Percentiles rank a stretch among this genome's conserved stretches.
phyloP scores from a whole-genome alignment of 768 basidiomycete species.

The Udeniomyces megalosporus region DNA sequence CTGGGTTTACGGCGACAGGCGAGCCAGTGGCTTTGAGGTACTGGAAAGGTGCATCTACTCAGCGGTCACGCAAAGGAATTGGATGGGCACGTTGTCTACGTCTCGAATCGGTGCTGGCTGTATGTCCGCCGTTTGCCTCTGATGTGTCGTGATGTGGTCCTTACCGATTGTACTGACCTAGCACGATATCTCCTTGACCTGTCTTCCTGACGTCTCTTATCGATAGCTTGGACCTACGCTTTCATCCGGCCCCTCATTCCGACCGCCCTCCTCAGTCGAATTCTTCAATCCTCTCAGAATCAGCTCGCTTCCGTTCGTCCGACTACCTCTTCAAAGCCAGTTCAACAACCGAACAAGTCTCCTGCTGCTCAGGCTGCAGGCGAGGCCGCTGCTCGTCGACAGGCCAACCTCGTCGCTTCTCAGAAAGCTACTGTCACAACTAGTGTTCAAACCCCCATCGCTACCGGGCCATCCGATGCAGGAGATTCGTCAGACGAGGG shows the following conservation, averaged over 20 bases:
- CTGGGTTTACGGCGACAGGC: constrained; percentile 2
- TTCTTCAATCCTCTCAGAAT: background rate
- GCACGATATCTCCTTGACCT: background rate
- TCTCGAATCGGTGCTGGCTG: constrained; percentile 4
- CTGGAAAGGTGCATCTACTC: background rate
- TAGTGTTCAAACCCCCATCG: too few relatives aligned
- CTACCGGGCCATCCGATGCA: too few relatives aligned
- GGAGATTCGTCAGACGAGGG: too few relatives aligned
- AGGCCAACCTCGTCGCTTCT: too few relatives aligned
- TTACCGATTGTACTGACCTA: background rate
- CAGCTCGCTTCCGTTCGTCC: background rate
- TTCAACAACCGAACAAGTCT: background rate
- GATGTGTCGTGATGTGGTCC: background rate
- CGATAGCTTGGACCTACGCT: constrained; percentile 13
- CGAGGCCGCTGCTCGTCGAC: background rate
- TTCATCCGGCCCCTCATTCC: background rate
- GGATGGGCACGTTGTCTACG: background rate
- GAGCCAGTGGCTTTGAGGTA: constrained; percentile 7
- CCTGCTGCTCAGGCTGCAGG: background rate
- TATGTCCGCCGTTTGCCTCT: background rate
- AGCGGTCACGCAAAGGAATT: background rate
- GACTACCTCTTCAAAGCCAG: background rate
- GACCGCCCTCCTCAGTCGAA: background rate
- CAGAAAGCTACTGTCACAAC: too few relatives aligned
- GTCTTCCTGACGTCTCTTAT: background rate